phyloP scores from a whole-genome alignment of 2,329 filamentous ascomycete genomes.

The Xylariales sp. region DNA sequence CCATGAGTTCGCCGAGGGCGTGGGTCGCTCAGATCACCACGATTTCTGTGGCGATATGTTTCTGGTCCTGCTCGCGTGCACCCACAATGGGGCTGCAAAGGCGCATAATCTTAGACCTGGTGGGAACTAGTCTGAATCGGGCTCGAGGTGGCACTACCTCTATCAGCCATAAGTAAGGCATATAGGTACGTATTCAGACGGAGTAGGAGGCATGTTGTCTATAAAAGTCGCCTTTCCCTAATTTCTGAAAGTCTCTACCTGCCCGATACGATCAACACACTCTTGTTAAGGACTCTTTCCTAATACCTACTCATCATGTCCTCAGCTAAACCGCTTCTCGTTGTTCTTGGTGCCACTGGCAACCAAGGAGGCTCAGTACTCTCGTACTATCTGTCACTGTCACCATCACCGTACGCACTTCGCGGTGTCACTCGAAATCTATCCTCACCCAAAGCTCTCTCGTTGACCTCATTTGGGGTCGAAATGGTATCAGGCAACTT shows the following conservation, averaged over 20 bases:
- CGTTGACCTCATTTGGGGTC: neutral
- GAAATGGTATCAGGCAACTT: neutral
- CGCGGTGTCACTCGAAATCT: neutral
- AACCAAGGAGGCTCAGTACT: neutral
- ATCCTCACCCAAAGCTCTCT: neutral
- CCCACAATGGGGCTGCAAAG: too few relatives aligned
- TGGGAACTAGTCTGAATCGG: neutral
- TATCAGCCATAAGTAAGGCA: too few relatives aligned
- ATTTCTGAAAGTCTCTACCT: neutral
- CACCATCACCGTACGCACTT: neutral
- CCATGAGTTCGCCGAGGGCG: neutral
- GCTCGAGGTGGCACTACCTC: too few relatives aligned
- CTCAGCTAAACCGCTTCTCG: neutral
- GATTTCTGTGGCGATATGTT: neutral
- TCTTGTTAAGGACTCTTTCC: neutral
- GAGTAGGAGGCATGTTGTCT: neutral
- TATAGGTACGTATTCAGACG: too few relatives aligned
- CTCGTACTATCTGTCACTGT: neutral
- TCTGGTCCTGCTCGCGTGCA: neutral
- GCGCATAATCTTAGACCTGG: too few relatives aligned
- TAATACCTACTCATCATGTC: neutral
- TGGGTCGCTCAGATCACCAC: neutral
- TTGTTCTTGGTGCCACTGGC: neutral
- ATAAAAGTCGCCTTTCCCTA: neutral
- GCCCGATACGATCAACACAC: neutral